These are phyloP conservation scores for Coccomyxa subellipsoidea DNA, from an alignment of 163 green algal species.

Conservation along the genomic window DNA sequence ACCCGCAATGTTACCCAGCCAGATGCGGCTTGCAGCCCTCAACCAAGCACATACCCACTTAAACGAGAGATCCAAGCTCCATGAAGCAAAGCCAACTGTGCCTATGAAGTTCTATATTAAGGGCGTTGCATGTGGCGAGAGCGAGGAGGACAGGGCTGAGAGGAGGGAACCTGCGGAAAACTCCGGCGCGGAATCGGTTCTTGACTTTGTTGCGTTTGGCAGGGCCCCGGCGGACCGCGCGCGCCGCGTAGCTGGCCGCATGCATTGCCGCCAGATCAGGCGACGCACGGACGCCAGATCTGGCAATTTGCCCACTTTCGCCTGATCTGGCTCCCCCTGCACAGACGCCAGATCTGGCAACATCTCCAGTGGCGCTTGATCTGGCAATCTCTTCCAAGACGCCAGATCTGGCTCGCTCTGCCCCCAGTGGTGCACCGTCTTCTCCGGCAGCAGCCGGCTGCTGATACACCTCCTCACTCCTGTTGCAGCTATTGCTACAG, in stretches of 20 bases:
- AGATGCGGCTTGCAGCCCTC: too few species aligned
- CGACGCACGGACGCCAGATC: neutral
- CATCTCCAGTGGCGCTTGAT: neutral
- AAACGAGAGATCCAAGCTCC: too few species aligned
- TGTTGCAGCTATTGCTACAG: too few species aligned
- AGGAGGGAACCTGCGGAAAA: conserved; percentile 29
- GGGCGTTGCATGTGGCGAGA: too few species aligned
- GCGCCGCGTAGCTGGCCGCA: neutral
- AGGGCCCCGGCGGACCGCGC: conserved; percentile 16
- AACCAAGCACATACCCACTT: too few species aligned
- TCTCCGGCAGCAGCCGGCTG: too few species aligned
- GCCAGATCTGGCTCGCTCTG: neutral
- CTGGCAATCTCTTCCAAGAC: neutral
- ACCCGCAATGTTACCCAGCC: too few species aligned
- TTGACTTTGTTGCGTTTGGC: conserved; percentile 23
- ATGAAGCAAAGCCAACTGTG: too few species aligned
- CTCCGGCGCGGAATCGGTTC: conserved; percentile 34
- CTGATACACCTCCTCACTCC: too few species aligned
- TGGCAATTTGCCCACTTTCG: too few species aligned
- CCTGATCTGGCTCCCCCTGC: neutral
- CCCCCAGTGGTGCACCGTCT: neutral
- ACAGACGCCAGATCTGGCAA: neutral
- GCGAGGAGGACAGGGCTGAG: too few species aligned
- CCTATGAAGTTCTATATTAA: too few species aligned
- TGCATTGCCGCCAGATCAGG: neutral